phyloP scores from a whole-genome alignment of 164 flowering plant species.

The Malania oleifera region DNA sequence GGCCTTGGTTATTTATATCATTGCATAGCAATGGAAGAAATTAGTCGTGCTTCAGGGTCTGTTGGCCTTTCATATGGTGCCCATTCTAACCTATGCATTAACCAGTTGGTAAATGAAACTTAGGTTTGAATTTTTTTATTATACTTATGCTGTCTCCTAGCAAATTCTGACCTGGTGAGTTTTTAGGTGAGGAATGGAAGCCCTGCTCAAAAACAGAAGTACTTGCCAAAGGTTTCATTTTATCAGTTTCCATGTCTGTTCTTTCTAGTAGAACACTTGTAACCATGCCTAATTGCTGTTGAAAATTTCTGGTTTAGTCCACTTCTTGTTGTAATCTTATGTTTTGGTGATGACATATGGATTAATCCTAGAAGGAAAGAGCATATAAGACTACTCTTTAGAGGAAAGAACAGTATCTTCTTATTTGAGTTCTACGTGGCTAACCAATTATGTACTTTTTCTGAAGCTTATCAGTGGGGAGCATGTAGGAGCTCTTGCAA shows the following conservation, averaged over 20 bases:
- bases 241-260: not conserved
- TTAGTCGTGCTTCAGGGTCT: conserved; percentile 96
- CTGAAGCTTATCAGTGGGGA: conserved; percentile 95
- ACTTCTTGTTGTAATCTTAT: too few relatives aligned
- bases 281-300: not conserved
- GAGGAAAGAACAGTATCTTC: not conserved
- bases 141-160: not conserved
- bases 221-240: conserved; percentile 75
- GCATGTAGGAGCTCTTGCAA: conserved; percentile 98
- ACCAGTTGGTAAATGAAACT: conserved; percentile 69
- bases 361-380: too few relatives aligned
- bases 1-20: conserved; percentile 98
- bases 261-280: not conserved
- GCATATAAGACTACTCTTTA: too few relatives aligned
- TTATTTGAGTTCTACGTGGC: not conserved
- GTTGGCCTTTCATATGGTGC: conserved; percentile 97
- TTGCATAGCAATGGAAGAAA: conserved; percentile 97
- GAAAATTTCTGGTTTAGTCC: not conserved
- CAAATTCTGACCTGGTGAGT: conserved; percentile 1
- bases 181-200: conserved; percentile 85
- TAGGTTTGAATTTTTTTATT: conserved; percentile 1
- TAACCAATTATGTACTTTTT: conserved; percentile 12
- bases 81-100: conserved; percentile 91
- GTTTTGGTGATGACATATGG: too few relatives aligned
- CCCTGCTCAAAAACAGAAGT: conserved; percentile 81